Evolutionary conservation across 768 basidiomycete genomes (phyloP), one percentile per base, ranked within the genome.

Genomic region (Kwoniella sp.): DNA sequence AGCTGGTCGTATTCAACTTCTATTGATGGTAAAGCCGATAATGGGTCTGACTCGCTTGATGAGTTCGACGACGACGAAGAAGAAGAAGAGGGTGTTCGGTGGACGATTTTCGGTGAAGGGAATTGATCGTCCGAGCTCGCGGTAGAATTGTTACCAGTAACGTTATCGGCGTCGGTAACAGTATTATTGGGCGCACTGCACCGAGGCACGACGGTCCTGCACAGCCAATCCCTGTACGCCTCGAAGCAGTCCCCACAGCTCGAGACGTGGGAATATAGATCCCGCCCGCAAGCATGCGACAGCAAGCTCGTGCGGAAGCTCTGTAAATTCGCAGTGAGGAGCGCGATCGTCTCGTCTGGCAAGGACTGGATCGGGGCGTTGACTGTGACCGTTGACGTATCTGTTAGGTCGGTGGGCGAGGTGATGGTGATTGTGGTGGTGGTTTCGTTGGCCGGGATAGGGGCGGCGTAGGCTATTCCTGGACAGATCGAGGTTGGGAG

Each of bases 151-250:
- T n/a, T n/a, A n/a, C n/a, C n/a, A n/a, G n/a, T 41, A 41, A 29
- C 38, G 12, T 25, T 30, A 2, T 4, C 11, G 34, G 34, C 37
- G 48, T 26, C 22, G n/a, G 47, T 17, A 20, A 17, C 11, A 11
- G 28, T 47, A 30, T 9, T 47, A 20, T 30, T 48, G 41, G 34
- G 62, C 61, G 20, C 57, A 37, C 41, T 29, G 48, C 79, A 81
- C 55, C 73, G 67, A 13, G 81, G 81, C 2, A 82, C 56, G 30
- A 76, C 28, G 11, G 69, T 58, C 25, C 72, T 63, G 57, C 81
- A 82, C 1, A 82, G 48, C 81, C 81, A 82, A 50, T 79, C 70
- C 11, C 80, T 56, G 52, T 82, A 82, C 2, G 73, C 70, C 22
- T 71, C 28, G 52, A 72, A 74, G 54, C 81, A 82, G 56, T 80